Evolutionary conservation across 164 flowering plant species (phyloP), one percentile per base, ranked within the genome.

Genomic region (Cinnamomum micranthum): DNA sequence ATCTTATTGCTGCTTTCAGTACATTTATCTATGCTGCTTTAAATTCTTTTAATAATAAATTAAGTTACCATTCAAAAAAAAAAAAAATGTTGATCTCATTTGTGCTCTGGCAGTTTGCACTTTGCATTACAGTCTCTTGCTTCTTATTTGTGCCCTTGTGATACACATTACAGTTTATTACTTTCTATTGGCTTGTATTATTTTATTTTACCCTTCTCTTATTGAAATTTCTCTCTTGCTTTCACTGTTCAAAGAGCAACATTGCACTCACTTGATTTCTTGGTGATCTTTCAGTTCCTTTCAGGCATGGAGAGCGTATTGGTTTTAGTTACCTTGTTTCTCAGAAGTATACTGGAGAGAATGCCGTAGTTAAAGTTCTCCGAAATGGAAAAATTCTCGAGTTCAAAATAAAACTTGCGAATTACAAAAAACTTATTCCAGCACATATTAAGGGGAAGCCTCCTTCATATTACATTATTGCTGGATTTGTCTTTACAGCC

Each of bases 241-340:
- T 55, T 55, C 60, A 23, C 27, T 68, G 31, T 23, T 17, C 24
- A 23, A 67, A 15, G 69, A 14, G 19, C 11, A 41, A 5, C 41
- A 67, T 41, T n/a, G 6, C 10, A 73, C 59, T 65, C 33, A 41
- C 58, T 73, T 23, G 12, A 41, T 68, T 74, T 75, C 63, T 63
- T 76, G 65, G 58, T 77, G 76, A 22, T 68, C 74, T 79, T 83
- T 74, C 88, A 95, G 99, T 95, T 77, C 93, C 97, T 68, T 95
- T 93, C 71, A 86, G 99, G 83, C 97, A 93, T 82, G 97, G 97
- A 33, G 98, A 95, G 85, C 97, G 99, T 25, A 95, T 95, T 69
- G 98, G 96, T 50, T 93, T 93, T 83, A 93, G 98, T 77, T 95
- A 95, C 80, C 98, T 95, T 73, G 87, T 95, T 68, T 92, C 99